Percentiles rank a stretch among this genome's conserved stretches.
These are phyloP conservation scores for Ophiognomonia clavigignenti-juglandacearum DNA, from an alignment of 2,329 filamentous ascomycete species.

Conservation along the genomic window DNA sequence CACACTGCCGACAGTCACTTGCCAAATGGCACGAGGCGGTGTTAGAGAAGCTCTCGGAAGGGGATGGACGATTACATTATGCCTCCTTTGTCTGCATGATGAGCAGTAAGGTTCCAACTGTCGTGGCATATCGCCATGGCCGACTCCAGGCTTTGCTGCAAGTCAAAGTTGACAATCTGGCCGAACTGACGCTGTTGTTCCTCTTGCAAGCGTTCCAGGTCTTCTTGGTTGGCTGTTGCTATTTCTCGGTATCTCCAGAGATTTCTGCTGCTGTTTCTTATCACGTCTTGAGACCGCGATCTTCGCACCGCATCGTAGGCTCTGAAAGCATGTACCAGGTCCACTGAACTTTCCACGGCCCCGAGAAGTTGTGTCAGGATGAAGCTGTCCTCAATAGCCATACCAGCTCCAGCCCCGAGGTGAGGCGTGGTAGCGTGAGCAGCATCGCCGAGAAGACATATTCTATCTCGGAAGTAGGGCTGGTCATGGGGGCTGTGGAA, in stretches of 20 bases:
- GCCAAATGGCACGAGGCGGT: too few species aligned
- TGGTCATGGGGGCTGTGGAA: slow-evolving; percentile 13
- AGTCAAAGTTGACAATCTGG: slow-evolving; percentile 2
- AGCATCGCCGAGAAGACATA: slow-evolving; percentile 14
- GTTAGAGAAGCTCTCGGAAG: neutral
- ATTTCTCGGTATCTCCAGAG: neutral
- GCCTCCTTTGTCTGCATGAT: neutral
- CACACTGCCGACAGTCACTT: too few species aligned
- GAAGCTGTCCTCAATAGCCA: slow-evolving; percentile 17
- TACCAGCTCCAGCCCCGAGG: slow-evolving; percentile 18
- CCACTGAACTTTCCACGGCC: neutral
- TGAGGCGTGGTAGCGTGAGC: slow-evolving; percentile 19
- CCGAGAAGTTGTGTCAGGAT: slow-evolving; percentile 15
- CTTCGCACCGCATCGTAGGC: slow-evolving; percentile 13
- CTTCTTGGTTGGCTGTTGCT: neutral
- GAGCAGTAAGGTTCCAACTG: neutral
- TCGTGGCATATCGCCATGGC: neutral
- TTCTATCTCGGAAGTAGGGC: slow-evolving; percentile 8
- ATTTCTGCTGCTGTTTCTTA: slow-evolving; percentile 8
- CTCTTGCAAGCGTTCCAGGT: neutral
- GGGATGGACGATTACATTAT: neutral
- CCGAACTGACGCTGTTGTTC: neutral
- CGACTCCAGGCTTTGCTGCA: neutral
- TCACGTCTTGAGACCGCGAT: slow-evolving; percentile 14
- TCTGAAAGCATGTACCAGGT: slow-evolving; percentile 12